Base-by-base conservation (phyloP, 2,329 filamentous ascomycete species). In the Fusarium verticillioides region DNA sequence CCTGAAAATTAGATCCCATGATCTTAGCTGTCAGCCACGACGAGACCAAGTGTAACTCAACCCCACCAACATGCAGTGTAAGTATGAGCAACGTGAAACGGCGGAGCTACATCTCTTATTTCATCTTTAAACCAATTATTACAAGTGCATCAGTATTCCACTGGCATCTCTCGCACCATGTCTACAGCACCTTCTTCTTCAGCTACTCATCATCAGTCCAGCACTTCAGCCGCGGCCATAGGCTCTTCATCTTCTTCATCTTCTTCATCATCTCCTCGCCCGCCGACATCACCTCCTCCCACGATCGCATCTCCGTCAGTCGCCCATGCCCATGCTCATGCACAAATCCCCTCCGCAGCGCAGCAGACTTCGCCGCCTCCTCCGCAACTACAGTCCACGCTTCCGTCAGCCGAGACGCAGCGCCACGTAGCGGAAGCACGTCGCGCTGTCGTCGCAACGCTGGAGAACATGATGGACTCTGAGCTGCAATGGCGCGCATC, bases 401-500 rank as follows among this genome's bases (percentile, higher is more conserved):
- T 85, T 16, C 84, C 84, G 5, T 82, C 84, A 6, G 77, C 82
- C 52, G 80, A 83, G 58, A 82, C 85, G 57, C 83, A 85, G 77
- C 83, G 83, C 11, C 84, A 87, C 77, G 84, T 90, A 26, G 81
- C 85, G 54, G 87, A 90, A 78, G 89, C 90, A 43, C 89, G 90
- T 71, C 81, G 84, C 36, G 89, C 88, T 13, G 84, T 92, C 59
- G 84, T 91, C 39, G 90, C 90, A 28, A 88, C 87, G 52, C 87
- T 95, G 59, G 91, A 91, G 77, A 91, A 92, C 80, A 88, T 91
- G 75, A 86, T 95, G 74, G 92, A 94, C 83, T 83, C 86, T 50
- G 88, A 92, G 78, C 88, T 95, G 56, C 88, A 90, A 74, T 87
- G 88, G 64, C 92, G 93, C 69, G 93, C 93, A 21, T 81, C 85